Evolutionary conservation across 305 asterid genomes (phyloP).

Genomic region (Ilex paraguariensis): DNA sequence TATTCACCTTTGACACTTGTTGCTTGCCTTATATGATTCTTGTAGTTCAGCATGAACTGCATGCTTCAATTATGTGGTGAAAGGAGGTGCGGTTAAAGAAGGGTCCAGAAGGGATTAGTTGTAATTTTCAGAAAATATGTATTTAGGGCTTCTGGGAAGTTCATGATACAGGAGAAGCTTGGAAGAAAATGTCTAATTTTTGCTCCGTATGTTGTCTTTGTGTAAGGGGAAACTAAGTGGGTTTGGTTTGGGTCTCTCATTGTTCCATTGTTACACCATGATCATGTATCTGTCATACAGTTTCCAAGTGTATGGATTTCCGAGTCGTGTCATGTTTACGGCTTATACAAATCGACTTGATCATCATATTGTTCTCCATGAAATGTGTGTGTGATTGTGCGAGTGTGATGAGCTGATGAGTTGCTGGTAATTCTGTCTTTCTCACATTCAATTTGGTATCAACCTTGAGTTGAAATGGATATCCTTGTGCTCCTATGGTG

Average conservation of each 20-base stretch:
- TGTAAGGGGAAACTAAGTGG: constrained; percentile 9
- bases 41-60: constrained; percentile 25
- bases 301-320: constrained; percentile 12
- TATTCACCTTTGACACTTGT: constrained; percentile 16
- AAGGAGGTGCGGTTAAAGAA: constrained; percentile 8
- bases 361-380: too few relatives aligned
- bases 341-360: too few relatives aligned
- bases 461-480: too few relatives aligned
- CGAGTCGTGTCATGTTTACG: too few relatives aligned
- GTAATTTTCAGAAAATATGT: constrained; percentile 7
- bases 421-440: too few relatives aligned
- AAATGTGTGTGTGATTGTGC: too few relatives aligned
- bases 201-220: neutral
- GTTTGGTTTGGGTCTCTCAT: constrained; percentile 1
- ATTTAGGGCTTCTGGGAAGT: constrained; percentile 20
- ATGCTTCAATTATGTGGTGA: constrained; percentile 17
- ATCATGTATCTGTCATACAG: constrained; percentile 15
- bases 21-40: constrained; percentile 15
- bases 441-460: too few relatives aligned
- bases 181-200: constrained; percentile 11
- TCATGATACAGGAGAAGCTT: constrained; percentile 17
- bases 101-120: constrained; percentile 6
- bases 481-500: too few relatives aligned
- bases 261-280: constrained; percentile 8
- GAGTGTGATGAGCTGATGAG: too few relatives aligned